Percentiles rank a stretch among this genome's conserved stretches.
These are phyloP conservation scores for Krasilnikovozyma curviuscula DNA, from an alignment of 768 basidiomycete species.

Conservation along the genomic window DNA sequence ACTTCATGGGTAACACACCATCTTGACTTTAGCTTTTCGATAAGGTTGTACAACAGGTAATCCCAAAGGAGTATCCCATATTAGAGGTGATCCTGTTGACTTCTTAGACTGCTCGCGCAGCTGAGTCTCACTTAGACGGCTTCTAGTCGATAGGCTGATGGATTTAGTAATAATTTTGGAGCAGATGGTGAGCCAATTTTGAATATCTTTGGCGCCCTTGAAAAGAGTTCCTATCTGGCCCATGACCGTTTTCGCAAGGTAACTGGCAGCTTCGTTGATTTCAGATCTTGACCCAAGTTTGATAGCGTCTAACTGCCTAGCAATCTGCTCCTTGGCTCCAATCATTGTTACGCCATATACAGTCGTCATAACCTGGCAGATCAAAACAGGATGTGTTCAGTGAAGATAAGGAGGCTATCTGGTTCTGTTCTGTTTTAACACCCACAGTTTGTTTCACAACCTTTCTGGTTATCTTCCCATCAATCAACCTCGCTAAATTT, in stretches of 20 bases:
- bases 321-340: constrained; percentile 87
- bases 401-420: too few relatives aligned
- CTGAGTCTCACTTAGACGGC: constrained; percentile 11
- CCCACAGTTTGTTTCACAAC: constrained; percentile 90
- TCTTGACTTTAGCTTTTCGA: constrained; percentile 58
- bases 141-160: constrained; percentile 35
- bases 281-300: too few relatives aligned
- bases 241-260: constrained; percentile 36
- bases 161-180: constrained; percentile 73
- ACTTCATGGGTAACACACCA: constrained; percentile 25
- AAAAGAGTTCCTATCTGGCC: constrained; percentile 78
- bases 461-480: constrained; percentile 69
- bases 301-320: constrained; percentile 44
- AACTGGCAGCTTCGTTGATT: too few relatives aligned
- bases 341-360: constrained; percentile 89
- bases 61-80: constrained; percentile 93
- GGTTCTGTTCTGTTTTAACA: too few relatives aligned
- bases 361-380: constrained; percentile 89
- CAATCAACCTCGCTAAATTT: constrained; percentile 38
- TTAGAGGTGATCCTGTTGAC: constrained; percentile 33
- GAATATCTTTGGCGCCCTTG: constrained; percentile 75
- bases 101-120: constrained; percentile 1
- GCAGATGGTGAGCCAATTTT: constrained; percentile 67
- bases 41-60: constrained; percentile 94
- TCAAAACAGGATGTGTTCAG: too few relatives aligned